Evolutionary conservation across 345 rosid species (phyloP).

Genomic region (Salix udensis): DNA sequence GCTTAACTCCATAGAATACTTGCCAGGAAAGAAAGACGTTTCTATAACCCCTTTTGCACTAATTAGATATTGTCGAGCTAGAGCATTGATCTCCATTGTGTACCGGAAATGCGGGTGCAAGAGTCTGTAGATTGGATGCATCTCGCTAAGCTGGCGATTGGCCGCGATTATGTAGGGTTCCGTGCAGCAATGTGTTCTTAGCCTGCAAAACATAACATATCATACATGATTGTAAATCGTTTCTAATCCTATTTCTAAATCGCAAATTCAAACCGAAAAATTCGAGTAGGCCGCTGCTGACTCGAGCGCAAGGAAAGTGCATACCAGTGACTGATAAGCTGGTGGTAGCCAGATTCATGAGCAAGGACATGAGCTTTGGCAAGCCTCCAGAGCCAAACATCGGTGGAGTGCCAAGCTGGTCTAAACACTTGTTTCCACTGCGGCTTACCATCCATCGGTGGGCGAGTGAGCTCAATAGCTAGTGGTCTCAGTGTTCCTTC

Average conservation of each 20-base stretch:
- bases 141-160: slow-evolving; percentile 52
- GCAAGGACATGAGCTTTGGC: slow-evolving; percentile 67
- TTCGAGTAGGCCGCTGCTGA: not conserved
- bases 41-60: slow-evolving; percentile 61
- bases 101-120: slow-evolving; percentile 67
- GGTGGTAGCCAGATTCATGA: slow-evolving; percentile 62
- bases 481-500: slow-evolving; percentile 51
- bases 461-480: slow-evolving; percentile 65
- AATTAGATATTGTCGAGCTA: slow-evolving; percentile 48
- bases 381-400: slow-evolving; percentile 61
- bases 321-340: slow-evolving; percentile 75
- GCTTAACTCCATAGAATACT: slow-evolving; percentile 45
- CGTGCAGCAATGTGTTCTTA: slow-evolving; percentile 21
- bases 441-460: slow-evolving; percentile 46
- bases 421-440: slow-evolving; percentile 60
- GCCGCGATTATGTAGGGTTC: slow-evolving; percentile 66
- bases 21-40: slow-evolving; percentile 43
- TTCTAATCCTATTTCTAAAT: not conserved
- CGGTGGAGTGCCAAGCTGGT: slow-evolving; percentile 42
- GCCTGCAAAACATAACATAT: not conserved
- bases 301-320: not conserved
- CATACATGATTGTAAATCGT: not conserved
- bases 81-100: slow-evolving; percentile 67
- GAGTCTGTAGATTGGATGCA: slow-evolving; percentile 59
- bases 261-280: not conserved